Evolutionary conservation across 179 eudicot genomes (phyloP).

Genomic region (Silene vulgaris): DNA sequence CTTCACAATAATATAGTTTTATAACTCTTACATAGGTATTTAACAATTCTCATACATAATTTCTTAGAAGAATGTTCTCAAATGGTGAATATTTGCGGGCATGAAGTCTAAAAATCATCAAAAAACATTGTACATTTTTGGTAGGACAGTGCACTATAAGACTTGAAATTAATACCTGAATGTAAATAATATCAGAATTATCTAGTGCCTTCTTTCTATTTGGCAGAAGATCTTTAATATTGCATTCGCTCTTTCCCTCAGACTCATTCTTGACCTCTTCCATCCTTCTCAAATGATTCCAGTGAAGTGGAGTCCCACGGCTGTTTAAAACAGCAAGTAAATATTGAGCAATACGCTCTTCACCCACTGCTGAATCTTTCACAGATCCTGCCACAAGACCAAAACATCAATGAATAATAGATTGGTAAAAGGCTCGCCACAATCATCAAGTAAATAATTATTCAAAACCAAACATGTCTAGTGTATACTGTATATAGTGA

Average conservation of each 20-base stretch:
- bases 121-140: background rate
- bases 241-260: constrained; percentile 41
- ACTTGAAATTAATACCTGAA: constrained; percentile 52
- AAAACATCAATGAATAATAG: background rate
- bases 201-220: constrained; percentile 55
- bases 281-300: constrained; percentile 47
- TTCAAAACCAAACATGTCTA: background rate
- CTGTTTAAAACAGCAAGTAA: constrained; percentile 74
- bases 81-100: background rate
- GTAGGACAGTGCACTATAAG: background rate
- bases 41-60: background rate
- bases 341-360: constrained; percentile 93
- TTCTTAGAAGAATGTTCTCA: background rate
- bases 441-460: background rate
- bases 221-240: constrained; percentile 62
- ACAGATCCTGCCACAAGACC: constrained; percentile 57
- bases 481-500: no score
- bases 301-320: constrained; percentile 82
- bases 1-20: background rate
- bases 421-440: background rate
- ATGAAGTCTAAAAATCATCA: background rate
- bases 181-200: constrained; percentile 49
- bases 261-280: constrained; percentile 31
- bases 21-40: background rate
- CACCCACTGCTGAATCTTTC: constrained; percentile 95